phyloP scores from a whole-genome alignment of 192 early-diverging fungal genomes.

The Coemansia sp. region DNA sequence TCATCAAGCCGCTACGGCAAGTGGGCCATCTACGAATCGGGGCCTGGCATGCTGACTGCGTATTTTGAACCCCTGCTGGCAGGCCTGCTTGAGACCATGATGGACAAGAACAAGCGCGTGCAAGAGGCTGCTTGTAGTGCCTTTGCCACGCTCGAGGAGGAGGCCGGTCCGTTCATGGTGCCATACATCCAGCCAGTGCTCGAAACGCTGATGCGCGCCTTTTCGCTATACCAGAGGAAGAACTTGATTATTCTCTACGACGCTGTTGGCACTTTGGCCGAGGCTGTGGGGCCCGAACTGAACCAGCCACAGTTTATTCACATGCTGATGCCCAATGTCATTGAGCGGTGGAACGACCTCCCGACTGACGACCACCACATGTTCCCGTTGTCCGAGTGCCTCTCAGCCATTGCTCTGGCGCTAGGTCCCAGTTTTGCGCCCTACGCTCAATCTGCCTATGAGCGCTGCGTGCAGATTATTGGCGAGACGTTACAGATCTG shows the following conservation, averaged over 20 bases:
- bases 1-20: slow-evolving; percentile 89
- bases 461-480: slow-evolving; percentile 87
- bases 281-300: slow-evolving; percentile 80
- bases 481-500: slow-evolving; percentile 70
- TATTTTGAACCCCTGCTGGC: slow-evolving; percentile 87
- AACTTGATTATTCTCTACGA: slow-evolving; percentile 97
- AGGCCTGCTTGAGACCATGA: slow-evolving; percentile 70
- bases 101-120: slow-evolving; percentile 97
- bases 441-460: slow-evolving; percentile 81
- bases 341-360: slow-evolving; percentile 80
- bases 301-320: slow-evolving; percentile 79
- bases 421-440: slow-evolving; percentile 85
- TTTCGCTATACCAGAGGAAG: slow-evolving; percentile 91
- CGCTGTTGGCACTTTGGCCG: slow-evolving; percentile 95
- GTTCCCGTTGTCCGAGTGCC: slow-evolving; percentile 93
- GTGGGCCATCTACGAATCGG: slow-evolving; percentile 67
- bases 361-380: slow-evolving; percentile 85
- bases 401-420: slow-evolving; percentile 81
- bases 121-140: slow-evolving; percentile 97
- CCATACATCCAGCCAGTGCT: slow-evolving; percentile 91
- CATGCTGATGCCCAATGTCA: slow-evolving; percentile 81
- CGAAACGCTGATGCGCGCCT: slow-evolving; percentile 73
- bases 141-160: slow-evolving; percentile 94
- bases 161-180: slow-evolving; percentile 72
- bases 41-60: slow-evolving; percentile 55